phyloP scores from a whole-genome alignment of 2,329 filamentous ascomycete genomes.

The Hypomyces perniciosus region DNA sequence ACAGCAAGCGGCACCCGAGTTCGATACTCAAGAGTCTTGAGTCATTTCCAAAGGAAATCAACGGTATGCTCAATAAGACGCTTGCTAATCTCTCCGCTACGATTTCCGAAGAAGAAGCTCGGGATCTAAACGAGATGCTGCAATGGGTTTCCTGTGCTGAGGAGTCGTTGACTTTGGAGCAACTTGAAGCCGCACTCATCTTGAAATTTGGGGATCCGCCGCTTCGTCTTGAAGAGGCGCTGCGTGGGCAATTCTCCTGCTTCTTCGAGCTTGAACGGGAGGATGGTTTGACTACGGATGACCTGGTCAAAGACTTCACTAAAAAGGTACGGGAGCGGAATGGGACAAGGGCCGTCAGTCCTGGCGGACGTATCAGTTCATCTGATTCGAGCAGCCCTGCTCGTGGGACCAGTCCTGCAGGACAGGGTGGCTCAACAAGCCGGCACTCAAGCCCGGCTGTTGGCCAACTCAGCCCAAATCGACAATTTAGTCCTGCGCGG shows the following conservation, averaged over 20 bases:
- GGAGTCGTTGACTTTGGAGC: constrained; percentile 36
- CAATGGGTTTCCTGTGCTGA: constrained; percentile 41
- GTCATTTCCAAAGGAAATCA: constrained; percentile 38
- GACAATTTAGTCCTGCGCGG: constrained; percentile 22
- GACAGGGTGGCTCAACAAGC: constrained; percentile 10
- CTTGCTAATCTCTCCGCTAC: constrained; percentile 35
- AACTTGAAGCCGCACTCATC: constrained; percentile 39
- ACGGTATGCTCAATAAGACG: constrained; percentile 37
- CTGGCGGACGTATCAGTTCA: constrained; percentile 10
- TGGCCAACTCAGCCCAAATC: constrained; percentile 11
- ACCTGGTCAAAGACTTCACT: constrained; percentile 34
- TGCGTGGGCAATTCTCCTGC: constrained; percentile 39
- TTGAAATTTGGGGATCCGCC: constrained; percentile 36
- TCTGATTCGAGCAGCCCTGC: constrained; percentile 5
- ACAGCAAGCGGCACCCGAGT: constrained; percentile 37
- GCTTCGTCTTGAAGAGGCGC: constrained; percentile 35
- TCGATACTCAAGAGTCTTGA: constrained; percentile 39
- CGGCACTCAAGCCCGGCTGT: constrained; percentile 19
- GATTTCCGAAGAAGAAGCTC: constrained; percentile 32
- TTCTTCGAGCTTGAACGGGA: constrained; percentile 42
- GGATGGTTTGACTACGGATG: constrained; percentile 38
- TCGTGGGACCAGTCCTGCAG: constrained; percentile 10
- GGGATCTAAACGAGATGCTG: constrained; percentile 42
- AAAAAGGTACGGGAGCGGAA: constrained; percentile 22
- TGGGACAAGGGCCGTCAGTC: constrained; percentile 15